A percentile compares a stretch with the other conserved stretches of the same genome.
These are phyloP conservation scores for Schwanniomyces pseudopolymorphus DNA, from an alignment of 805 yeast genomes.

Conservation along the genomic window DNA sequence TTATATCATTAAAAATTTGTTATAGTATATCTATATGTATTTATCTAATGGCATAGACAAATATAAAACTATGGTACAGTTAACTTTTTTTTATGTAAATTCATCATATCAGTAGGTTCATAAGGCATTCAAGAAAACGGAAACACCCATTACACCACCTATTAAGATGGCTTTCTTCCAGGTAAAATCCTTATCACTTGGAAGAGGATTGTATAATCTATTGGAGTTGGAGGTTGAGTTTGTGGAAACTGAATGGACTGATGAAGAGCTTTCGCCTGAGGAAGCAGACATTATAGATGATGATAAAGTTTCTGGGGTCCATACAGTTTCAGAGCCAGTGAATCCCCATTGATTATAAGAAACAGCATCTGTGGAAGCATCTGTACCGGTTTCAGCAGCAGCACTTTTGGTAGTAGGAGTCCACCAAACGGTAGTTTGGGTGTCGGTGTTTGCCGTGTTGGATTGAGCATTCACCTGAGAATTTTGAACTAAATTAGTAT, in stretches of 20 bases:
- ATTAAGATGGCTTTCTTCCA: conserved; percentile 15
- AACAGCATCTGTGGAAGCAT: conserved; percentile 7
- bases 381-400: conserved; percentile 8
- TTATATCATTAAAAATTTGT: neutral
- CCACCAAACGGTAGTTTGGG: conserved; percentile 5
- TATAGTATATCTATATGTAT: neutral
- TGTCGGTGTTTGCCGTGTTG: neutral
- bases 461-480: neutral
- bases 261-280: conserved; percentile 7
- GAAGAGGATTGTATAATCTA: conserved; percentile 3
- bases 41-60: neutral
- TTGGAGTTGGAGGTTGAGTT: conserved; percentile 20
- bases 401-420: conserved; percentile 8
- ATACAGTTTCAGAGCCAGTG: conserved; percentile 37
- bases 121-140: conserved; percentile 12
- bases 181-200: conserved; percentile 8
- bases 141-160: conserved; percentile 15
- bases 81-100: neutral
- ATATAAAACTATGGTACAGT: neutral
- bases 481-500: neutral
- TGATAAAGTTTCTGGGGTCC: conserved; percentile 22
- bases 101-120: neutral
- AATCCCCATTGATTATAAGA: conserved; percentile 44
- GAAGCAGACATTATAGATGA: conserved; percentile 4
- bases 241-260: conserved; percentile 10